Percentiles rank a stretch among this genome's conserved stretches.
Evolutionary conservation across 768 basidiomycete genomes (phyloP).

Genomic region (Austroboletus eburneus): DNA sequence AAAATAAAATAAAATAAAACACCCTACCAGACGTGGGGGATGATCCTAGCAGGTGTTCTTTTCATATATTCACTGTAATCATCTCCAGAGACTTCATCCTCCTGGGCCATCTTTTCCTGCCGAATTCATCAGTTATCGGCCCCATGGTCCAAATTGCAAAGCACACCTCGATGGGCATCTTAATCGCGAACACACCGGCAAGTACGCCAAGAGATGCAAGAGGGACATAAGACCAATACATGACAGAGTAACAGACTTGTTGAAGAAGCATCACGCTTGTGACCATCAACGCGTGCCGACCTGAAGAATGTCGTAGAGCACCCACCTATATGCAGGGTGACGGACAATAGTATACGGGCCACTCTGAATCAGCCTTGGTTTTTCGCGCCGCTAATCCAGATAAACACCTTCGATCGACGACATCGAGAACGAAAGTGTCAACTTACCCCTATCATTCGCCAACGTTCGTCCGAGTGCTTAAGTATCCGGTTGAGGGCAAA

Average conservation of each 20-base stretch:
- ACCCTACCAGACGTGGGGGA: conserved; percentile 30
- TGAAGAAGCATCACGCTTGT: conserved; percentile 24
- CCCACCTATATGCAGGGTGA: conserved; percentile 35
- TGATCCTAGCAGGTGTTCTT: conserved; percentile 25
- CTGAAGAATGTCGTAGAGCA: neutral
- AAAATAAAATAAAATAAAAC: neutral
- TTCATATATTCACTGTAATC: conserved; percentile 32
- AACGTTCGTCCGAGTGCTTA: conserved; percentile 24
- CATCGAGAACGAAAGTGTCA: neutral
- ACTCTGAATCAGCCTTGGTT: conserved; percentile 23
- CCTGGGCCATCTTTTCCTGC: conserved; percentile 29
- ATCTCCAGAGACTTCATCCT: conserved; percentile 17
- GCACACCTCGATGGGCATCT: conserved; percentile 34
- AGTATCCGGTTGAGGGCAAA: conserved; percentile 11
- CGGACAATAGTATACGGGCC: conserved; percentile 37
- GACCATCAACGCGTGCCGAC: neutral
- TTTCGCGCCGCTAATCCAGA: conserved; percentile 25
- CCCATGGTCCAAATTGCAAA: neutral
- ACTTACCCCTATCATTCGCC: conserved; percentile 32
- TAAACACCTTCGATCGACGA: neutral
- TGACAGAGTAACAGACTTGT: conserved; percentile 20
- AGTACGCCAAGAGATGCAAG: conserved; percentile 24
- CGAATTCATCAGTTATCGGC: conserved; percentile 1
- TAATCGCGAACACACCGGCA: conserved; percentile 25
- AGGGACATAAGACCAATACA: conserved; percentile 35